Evolutionary conservation across 345 rosid genomes (phyloP).

Genomic region (Atalantia buxifolia): DNA sequence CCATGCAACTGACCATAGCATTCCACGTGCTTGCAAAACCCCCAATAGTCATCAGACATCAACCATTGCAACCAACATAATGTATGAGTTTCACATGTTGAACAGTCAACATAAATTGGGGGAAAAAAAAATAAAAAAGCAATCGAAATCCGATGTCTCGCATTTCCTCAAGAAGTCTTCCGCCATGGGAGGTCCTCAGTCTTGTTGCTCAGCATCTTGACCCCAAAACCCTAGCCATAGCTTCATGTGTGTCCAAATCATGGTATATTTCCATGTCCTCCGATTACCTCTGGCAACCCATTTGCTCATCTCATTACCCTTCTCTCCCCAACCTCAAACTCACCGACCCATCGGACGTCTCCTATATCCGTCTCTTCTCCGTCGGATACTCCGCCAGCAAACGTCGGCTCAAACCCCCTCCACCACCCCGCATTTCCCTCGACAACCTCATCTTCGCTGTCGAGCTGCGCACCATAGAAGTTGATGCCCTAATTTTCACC

Average conservation of each 20-base stretch:
- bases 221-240: conserved; percentile 38
- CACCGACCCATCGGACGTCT: conserved; percentile 12
- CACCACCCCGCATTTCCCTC: conserved; percentile 32
- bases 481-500: not conserved
- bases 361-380: conserved; percentile 14
- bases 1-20: not conserved
- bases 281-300: conserved; percentile 16
- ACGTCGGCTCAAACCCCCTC: conserved; percentile 10
- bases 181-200: conserved; percentile 38
- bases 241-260: conserved; percentile 43
- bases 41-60: not conserved
- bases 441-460: not conserved
- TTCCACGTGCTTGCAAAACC: conserved; percentile 18
- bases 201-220: conserved; percentile 39
- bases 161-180: not conserved
- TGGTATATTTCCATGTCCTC: conserved; percentile 42
- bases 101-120: no score
- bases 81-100: not conserved
- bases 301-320: not conserved
- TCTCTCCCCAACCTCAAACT: conserved; percentile 18
- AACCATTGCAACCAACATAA: not conserved
- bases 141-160: not conserved
- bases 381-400: not conserved
- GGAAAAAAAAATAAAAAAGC: no score
- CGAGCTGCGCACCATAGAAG: not conserved